Conservation (phyloP, 768 basidiomycete genomes). For the Boletus rubroflammeus region DNA sequence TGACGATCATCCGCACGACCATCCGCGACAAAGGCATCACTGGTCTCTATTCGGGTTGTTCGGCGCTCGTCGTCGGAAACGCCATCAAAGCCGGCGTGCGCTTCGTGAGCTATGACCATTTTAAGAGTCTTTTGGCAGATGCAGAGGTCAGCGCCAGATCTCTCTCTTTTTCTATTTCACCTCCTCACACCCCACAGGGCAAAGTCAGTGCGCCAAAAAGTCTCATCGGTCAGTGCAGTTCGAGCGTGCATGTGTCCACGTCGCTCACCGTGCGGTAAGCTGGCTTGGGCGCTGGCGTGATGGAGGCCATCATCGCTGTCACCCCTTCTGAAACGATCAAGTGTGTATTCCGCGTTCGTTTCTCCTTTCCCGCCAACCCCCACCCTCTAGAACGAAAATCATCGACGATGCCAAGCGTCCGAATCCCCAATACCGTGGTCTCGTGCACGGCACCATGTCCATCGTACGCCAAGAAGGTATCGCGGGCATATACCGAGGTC, state of each 20-base stretch:
- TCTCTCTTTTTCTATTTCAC: neutral
- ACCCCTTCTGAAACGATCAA: constrained; percentile 99
- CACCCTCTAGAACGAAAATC: constrained; percentile 78
- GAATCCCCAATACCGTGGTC: constrained; percentile 79
- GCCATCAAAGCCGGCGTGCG: constrained; percentile 92
- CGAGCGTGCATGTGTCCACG: neutral
- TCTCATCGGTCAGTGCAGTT: constrained; percentile 57
- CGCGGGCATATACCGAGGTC: constrained; percentile 79
- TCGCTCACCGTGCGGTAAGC: constrained; percentile 38
- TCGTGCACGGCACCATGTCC: constrained; percentile 75
- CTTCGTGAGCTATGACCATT: constrained; percentile 92
- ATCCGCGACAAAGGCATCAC: constrained; percentile 67
- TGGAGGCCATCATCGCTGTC: constrained; percentile 89
- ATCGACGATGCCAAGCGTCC: constrained; percentile 91
- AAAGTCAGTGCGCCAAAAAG: constrained; percentile 86
- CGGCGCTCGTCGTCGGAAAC: constrained; percentile 88
- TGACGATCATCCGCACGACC: constrained; percentile 73
- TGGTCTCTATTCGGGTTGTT: constrained; percentile 93
- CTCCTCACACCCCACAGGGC: constrained; percentile 49
- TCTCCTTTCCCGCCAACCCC: neutral
- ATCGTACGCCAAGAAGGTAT: constrained; percentile 88
- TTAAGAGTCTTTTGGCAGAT: constrained; percentile 82
- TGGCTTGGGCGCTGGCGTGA: constrained; percentile 85
- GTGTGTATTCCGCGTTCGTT: constrained; percentile 41
- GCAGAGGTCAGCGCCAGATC: constrained; percentile 58